These are phyloP conservation scores for Setaria viridis DNA, from an alignment of 202 grass and related monocot genomes.

Conservation along the genomic window DNA sequence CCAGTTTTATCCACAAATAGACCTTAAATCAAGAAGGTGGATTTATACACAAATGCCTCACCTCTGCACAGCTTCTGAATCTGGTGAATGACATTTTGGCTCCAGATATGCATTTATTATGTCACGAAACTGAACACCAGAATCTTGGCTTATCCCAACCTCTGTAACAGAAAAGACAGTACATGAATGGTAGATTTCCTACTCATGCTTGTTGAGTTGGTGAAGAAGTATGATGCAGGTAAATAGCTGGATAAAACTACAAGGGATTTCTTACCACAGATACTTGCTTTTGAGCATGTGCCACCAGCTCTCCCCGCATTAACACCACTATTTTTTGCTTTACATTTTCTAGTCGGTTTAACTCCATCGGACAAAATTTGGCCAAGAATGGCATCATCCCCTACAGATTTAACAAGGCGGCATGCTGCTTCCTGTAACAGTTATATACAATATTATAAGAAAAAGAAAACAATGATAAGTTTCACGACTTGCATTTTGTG, in stretches of 20 bases:
- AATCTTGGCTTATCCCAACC: conserved; percentile 44
- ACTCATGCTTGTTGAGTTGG: background rate
- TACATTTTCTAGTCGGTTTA: conserved; percentile 66
- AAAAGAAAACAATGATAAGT: background rate
- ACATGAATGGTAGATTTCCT: conserved; percentile 7
- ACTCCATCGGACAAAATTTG: conserved; percentile 75
- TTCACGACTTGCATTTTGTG: background rate
- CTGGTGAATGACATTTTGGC: conserved; percentile 85
- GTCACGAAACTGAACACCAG: conserved; percentile 57
- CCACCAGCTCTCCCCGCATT: conserved; percentile 55
- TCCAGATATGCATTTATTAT: conserved; percentile 86
- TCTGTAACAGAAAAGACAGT: conserved; percentile 48
- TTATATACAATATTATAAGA: conserved; percentile 47
- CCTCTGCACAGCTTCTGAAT: conserved; percentile 84
- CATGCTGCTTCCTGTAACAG: conserved; percentile 83
- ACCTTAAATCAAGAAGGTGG: background rate
- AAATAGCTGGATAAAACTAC: conserved; percentile 1
- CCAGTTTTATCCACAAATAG: conserved; percentile 11
- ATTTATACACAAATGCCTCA: conserved; percentile 49
- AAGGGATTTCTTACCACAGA: conserved; percentile 40
- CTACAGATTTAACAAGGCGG: conserved; percentile 83
- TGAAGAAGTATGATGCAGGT: conserved; percentile 19
- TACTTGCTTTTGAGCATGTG: conserved; percentile 51
- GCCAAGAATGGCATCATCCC: conserved; percentile 74
- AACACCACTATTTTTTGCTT: conserved; percentile 56